These are phyloP conservation scores for Aspergillus funiculosus DNA, from an alignment of 495 filamentous ascomycete genomes.

Conservation along the genomic window DNA sequence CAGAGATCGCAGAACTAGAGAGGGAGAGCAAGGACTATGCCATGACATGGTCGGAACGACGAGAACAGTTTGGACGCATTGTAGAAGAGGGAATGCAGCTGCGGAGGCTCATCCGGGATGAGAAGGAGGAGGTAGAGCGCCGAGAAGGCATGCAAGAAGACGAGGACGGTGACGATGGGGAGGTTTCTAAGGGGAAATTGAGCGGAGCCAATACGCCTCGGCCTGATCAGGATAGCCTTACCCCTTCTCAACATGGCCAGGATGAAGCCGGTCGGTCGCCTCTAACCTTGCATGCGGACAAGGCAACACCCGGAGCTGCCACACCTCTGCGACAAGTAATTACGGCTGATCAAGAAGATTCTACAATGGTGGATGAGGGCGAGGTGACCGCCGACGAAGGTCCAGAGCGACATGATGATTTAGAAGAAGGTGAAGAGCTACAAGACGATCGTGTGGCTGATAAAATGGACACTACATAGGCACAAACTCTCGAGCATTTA, in stretches of 20 bases:
- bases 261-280: slow-evolving; percentile 37
- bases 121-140: slow-evolving; percentile 81
- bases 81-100: slow-evolving; percentile 87
- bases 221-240: slow-evolving; percentile 48
- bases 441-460: slow-evolving; percentile 49
- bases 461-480: slow-evolving; percentile 64
- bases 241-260: slow-evolving; percentile 45
- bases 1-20: slow-evolving; percentile 83
- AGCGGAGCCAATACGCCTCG: slow-evolving; percentile 62
- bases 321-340: slow-evolving; percentile 42
- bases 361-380: slow-evolving; percentile 57
- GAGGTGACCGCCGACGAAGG: slow-evolving; percentile 50
- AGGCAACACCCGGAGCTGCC: slow-evolving; percentile 24
- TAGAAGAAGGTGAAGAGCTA: slow-evolving; percentile 46
- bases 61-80: slow-evolving; percentile 84
- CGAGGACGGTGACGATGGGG: slow-evolving; percentile 70
- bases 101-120: slow-evolving; percentile 79
- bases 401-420: slow-evolving; percentile 34
- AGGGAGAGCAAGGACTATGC: slow-evolving; percentile 76
- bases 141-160: slow-evolving; percentile 72
- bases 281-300: slow-evolving; percentile 33
- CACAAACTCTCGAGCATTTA: slow-evolving; percentile 19
- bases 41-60: slow-evolving; percentile 75
- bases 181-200: slow-evolving; percentile 45
- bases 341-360: slow-evolving; percentile 43